Percentiles rank a stretch among this genome's conserved stretches.
Evolutionary conservation across 805 yeast species (phyloP).

Genomic region (Metschnikowia proteae): DNA sequence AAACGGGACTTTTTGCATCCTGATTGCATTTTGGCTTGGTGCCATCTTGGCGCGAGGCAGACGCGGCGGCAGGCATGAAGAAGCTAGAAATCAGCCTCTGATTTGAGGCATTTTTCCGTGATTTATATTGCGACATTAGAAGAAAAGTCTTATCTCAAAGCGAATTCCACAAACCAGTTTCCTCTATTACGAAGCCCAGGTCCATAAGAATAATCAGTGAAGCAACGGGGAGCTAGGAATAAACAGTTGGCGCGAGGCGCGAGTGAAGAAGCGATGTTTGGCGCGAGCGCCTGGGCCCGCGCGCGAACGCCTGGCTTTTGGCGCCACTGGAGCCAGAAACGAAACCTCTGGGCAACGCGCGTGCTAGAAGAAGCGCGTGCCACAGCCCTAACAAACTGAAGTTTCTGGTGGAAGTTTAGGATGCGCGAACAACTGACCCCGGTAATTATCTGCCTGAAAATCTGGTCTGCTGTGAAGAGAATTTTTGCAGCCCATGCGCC

Average conservation of each 20-base stretch:
- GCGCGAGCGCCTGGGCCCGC: not conserved
- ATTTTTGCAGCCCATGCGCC: not conserved
- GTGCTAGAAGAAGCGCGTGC: not conserved
- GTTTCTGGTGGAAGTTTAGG: not conserved
- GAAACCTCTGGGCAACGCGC: not conserved
- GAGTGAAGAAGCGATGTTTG: not conserved
- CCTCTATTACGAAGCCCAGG: too few relatives aligned
- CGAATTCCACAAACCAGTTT: too few relatives aligned
- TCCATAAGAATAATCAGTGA: too few relatives aligned
- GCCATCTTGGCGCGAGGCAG: conserved; percentile 4
- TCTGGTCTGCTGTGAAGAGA: too few relatives aligned
- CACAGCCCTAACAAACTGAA: not conserved
- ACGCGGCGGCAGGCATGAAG: conserved; percentile 16
- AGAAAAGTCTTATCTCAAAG: not conserved
- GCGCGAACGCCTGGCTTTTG: not conserved
- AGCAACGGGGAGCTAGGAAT: not conserved
- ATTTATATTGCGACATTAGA: conserved; percentile 11
- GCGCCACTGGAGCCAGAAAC: not conserved
- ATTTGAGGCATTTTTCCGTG: conserved; percentile 12
- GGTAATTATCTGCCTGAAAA: too few relatives aligned
- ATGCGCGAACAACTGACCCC: not conserved
- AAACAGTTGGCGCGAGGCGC: not conserved
- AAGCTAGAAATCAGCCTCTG: conserved; percentile 31
- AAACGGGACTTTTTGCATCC: not conserved
- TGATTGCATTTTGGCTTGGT: not conserved